Percentiles rank a stretch among this genome's conserved stretches.
These are phyloP conservation scores for Ilex aquifolium DNA, from an alignment of 257 asterid genomes.

Conservation along the genomic window DNA sequence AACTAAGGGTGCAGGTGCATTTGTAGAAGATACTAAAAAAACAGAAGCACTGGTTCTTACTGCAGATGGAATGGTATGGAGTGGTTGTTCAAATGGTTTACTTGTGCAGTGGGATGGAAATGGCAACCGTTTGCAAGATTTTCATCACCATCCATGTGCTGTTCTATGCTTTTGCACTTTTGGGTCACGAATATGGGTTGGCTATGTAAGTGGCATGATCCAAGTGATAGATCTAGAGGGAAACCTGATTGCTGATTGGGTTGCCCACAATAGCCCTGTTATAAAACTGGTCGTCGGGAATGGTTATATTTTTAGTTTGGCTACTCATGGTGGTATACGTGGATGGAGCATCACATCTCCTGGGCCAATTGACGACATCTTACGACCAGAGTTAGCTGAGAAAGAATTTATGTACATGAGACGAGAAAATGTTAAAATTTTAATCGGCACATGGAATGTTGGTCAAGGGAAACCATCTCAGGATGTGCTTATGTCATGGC, in stretches of 20 bases:
- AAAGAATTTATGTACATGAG: constrained; percentile 48
- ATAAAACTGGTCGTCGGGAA: constrained; percentile 56
- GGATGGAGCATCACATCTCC: constrained; percentile 94
- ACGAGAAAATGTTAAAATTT: constrained; percentile 45
- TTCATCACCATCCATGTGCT: constrained; percentile 70
- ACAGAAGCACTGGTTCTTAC: constrained; percentile 76
- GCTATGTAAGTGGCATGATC: constrained; percentile 76
- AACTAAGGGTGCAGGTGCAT: constrained; percentile 65
- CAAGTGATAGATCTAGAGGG: constrained; percentile 83
- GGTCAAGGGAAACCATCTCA: constrained; percentile 93
- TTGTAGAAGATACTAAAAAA: constrained; percentile 59
- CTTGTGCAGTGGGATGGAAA: constrained; percentile 94
- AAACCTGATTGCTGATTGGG: constrained; percentile 61
- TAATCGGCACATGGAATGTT: constrained; percentile 97
- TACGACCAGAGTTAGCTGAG: constrained; percentile 47
- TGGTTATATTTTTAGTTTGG: constrained; percentile 69
- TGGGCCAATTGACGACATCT: constrained; percentile 61
- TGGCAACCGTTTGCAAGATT: constrained; percentile 76
- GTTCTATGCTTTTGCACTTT: constrained; percentile 63
- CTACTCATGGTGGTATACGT: constrained; percentile 94
- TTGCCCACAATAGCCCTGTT: constrained; percentile 79
- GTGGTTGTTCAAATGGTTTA: constrained; percentile 79
- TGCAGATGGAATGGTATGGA: constrained; percentile 83
- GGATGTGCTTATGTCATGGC: constrained; percentile 82
- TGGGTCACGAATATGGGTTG: constrained; percentile 78